Percentiles rank a stretch among this genome's conserved stretches.
These are phyloP conservation scores for Dictyostelium purpureum DNA, from an alignment of 78 protist species.

Conservation along the genomic window DNA sequence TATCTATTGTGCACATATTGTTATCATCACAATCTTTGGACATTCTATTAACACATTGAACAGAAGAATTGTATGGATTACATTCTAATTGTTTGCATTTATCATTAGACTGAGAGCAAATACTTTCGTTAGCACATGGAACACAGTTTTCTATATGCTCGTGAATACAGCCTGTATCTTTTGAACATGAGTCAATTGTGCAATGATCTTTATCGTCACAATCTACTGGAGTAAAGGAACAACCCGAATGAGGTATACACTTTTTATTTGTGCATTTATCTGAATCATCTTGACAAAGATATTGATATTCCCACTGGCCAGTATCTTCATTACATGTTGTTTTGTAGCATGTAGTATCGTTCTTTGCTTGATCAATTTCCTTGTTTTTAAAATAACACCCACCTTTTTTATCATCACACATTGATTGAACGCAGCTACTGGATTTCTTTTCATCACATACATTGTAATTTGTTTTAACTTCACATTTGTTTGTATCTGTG, in stretches of 20 bases:
- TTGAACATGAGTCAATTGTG: conserved; percentile 37
- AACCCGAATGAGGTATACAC: conserved; percentile 40
- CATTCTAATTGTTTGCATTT: conserved; percentile 30
- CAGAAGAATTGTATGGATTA: conserved; percentile 26
- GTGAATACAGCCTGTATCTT: conserved; percentile 16
- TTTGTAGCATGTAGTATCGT: neutral
- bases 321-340: neutral
- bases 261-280: conserved; percentile 25
- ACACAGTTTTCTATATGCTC: conserved; percentile 2
- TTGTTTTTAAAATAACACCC: neutral
- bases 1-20: conserved; percentile 10
- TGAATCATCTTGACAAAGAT: conserved; percentile 32
- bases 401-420: conserved; percentile 7
- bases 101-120: neutral
- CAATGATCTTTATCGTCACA: conserved; percentile 44
- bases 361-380: neutral
- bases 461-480: neutral
- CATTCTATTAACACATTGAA: neutral
- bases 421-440: neutral
- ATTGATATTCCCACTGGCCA: neutral
- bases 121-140: neutral
- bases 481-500: neutral
- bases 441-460: neutral
- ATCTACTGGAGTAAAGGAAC: neutral
- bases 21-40: neutral